phyloP scores from a whole-genome alignment of 2,329 filamentous ascomycete species.

The Ceratocystis lukuohia region DNA sequence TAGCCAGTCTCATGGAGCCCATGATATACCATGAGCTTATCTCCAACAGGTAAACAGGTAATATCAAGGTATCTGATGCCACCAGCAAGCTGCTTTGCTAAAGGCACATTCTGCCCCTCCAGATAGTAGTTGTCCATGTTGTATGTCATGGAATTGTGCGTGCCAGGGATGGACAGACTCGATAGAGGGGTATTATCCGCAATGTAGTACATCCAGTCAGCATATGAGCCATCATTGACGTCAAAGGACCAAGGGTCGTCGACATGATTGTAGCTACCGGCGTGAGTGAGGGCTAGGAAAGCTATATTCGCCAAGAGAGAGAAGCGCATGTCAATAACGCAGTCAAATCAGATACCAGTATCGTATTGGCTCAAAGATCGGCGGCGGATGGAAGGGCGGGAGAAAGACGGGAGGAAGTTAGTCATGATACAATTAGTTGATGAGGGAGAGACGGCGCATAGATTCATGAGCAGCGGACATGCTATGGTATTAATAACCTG shows the following conservation, averaged over 20 bases:
- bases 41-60: not conserved
- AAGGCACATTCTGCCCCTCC: not conserved
- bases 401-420: too few relatives aligned
- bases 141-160: not conserved
- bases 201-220: not conserved
- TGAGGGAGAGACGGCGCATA: too few relatives aligned
- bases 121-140: not conserved
- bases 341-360: too few relatives aligned
- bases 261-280: not conserved
- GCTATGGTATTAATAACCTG: too few relatives aligned
- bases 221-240: not conserved
- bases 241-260: not conserved
- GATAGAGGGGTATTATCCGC: not conserved
- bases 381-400: too few relatives aligned
- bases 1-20: not conserved
- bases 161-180: not conserved
- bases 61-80: not conserved
- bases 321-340: too few relatives aligned
- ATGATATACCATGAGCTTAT: not conserved
- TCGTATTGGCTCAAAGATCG: too few relatives aligned
- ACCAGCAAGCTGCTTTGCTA: not conserved
- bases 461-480: too few relatives aligned
- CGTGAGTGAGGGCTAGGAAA: not conserved
- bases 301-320: not conserved
- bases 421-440: too few relatives aligned